phyloP scores from a whole-genome alignment of 2,329 filamentous ascomycete species.

The Aureobasidium sp. region DNA sequence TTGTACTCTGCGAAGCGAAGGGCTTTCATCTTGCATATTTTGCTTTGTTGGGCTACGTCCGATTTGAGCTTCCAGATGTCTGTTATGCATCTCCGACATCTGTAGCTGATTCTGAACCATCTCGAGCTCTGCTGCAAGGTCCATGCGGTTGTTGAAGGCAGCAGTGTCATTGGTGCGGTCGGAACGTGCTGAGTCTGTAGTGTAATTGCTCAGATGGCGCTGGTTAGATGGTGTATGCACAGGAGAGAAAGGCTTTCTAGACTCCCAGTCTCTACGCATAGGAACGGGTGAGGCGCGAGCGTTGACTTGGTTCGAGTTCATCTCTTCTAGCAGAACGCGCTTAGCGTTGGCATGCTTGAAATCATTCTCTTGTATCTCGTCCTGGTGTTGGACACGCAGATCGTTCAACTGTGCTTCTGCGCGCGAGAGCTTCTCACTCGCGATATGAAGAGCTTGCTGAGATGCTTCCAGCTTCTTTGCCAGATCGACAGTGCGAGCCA shows the following conservation, averaged over 20 bases:
- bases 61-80: constrained; percentile 80
- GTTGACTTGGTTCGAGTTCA: constrained; percentile 72
- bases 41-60: constrained; percentile 60
- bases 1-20: constrained; percentile 71
- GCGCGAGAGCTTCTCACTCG: constrained; percentile 69
- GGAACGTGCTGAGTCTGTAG: constrained; percentile 69
- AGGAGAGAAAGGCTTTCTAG: constrained; percentile 61
- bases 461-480: constrained; percentile 78
- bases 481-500: constrained; percentile 61
- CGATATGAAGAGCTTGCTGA: constrained; percentile 79
- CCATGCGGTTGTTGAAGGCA: constrained; percentile 80
- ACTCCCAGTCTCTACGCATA: constrained; percentile 52
- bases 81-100: constrained; percentile 89
- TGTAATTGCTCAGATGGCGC: constrained; percentile 56
- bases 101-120: constrained; percentile 91
- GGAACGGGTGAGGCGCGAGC: constrained; percentile 65
- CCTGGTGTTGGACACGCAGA: constrained; percentile 63
- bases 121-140: constrained; percentile 82
- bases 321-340: constrained; percentile 75
- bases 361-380: constrained; percentile 59
- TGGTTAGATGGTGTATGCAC: constrained; percentile 63
- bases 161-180: constrained; percentile 79
- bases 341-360: constrained; percentile 52
- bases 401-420: constrained; percentile 78
- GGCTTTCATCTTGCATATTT: constrained; percentile 61